Evolutionary conservation across 2,329 filamentous ascomycete species (phyloP).

Genomic region (Trichophyton schoenleinii): DNA sequence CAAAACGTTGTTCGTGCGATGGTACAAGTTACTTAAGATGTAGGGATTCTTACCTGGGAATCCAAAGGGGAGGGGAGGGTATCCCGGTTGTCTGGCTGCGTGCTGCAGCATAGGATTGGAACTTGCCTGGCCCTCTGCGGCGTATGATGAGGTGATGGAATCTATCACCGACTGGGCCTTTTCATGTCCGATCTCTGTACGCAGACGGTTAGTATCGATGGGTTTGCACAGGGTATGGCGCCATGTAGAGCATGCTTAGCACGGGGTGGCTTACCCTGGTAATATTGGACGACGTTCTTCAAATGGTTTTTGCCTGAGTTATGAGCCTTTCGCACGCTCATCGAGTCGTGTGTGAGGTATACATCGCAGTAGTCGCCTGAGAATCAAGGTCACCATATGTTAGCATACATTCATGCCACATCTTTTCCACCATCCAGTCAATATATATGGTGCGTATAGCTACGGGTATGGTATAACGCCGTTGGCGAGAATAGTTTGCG

Average conservation of each 20-base stretch:
- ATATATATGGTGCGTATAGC: neutral
- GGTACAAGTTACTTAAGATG: neutral
- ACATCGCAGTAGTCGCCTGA: constrained; percentile 96
- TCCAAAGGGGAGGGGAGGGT: constrained; percentile 44
- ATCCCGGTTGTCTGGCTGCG: constrained; percentile 29
- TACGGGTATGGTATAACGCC: constrained; percentile 1
- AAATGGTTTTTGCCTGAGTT: constrained; percentile 94
- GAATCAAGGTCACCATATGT: constrained; percentile 1
- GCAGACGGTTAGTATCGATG: neutral
- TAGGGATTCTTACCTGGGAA: constrained; percentile 47
- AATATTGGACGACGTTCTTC: constrained; percentile 96
- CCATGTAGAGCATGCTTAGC: neutral
- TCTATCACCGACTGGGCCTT: constrained; percentile 98
- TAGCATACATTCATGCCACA: neutral
- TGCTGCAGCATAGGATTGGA: constrained; percentile 75
- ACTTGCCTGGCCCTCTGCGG: constrained; percentile 77
- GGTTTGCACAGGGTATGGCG: too few species aligned
- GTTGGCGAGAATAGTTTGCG: constrained; percentile 5
- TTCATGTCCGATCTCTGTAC: constrained; percentile 84
- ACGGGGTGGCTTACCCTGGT: constrained; percentile 55
- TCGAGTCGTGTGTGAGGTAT: constrained; percentile 98
- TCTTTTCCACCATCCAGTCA: neutral
- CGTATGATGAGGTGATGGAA: constrained; percentile 91
- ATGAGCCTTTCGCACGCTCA: constrained; percentile 98
- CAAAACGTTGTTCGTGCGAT: neutral